Conservation (phyloP, 345 rosid genomes). For the Dimocarpus longan region DNA sequence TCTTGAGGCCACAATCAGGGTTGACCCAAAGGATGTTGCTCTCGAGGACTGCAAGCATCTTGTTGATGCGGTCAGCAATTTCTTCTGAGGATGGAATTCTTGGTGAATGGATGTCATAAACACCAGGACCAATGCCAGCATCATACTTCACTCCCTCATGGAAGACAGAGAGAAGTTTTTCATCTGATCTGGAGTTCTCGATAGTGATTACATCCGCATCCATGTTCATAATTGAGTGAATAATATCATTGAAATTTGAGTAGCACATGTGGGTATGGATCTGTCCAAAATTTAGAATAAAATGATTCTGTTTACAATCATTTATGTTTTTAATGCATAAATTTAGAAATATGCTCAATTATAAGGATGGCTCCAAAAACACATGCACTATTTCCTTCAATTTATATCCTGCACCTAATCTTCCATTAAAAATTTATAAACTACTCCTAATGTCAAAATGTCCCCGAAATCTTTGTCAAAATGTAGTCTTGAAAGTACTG, state of each 20-base stretch:
- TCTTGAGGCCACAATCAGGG: slow-evolving; percentile 65
- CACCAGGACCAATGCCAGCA: slow-evolving; percentile 69
- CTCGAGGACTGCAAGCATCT: slow-evolving; percentile 64
- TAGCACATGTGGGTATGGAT: slow-evolving; percentile 80
- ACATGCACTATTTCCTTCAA: not conserved
- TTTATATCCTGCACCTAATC: not conserved
- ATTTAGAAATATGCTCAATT: not conserved
- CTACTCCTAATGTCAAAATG: not conserved
- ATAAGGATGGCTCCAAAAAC: not conserved
- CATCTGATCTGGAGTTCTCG: slow-evolving; percentile 65
- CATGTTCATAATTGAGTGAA: slow-evolving; percentile 66
- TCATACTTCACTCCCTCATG: slow-evolving; percentile 56
- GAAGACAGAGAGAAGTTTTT: slow-evolving; percentile 61
- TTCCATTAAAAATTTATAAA: not conserved
- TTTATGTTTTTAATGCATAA: not conserved
- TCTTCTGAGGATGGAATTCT: slow-evolving; percentile 60
- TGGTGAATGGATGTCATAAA: slow-evolving; percentile 62
- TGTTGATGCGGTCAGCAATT: slow-evolving; percentile 54
- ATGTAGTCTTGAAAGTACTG: not conserved
- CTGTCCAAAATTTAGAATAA: slow-evolving; percentile 28
- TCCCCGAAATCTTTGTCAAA: not conserved
- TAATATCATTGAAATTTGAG: slow-evolving; percentile 71
- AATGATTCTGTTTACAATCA: slow-evolving; percentile 1
- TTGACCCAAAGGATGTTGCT: slow-evolving; percentile 58
- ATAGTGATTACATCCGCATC: slow-evolving; percentile 70